phyloP scores from a whole-genome alignment of 1,139 yeast genomes.

The Diutina sp. region DNA sequence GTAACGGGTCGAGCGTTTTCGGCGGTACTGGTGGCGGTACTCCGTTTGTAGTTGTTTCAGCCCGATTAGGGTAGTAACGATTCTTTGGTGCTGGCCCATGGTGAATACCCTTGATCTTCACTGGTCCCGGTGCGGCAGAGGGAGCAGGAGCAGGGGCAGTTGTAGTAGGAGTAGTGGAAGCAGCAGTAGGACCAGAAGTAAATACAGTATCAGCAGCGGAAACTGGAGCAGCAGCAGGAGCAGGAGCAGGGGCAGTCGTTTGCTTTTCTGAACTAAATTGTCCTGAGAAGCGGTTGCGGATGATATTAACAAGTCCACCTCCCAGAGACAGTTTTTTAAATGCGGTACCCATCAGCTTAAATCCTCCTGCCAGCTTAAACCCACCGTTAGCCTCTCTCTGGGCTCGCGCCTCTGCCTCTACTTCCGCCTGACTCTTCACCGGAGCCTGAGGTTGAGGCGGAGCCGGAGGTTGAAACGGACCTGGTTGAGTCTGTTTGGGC shows the following conservation, averaged over 20 bases:
- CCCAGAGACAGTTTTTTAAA: not conserved
- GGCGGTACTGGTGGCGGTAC: not conserved
- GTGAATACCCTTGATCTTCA: not conserved
- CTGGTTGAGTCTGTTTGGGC: not conserved
- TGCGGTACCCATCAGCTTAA: not conserved
- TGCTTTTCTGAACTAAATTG: no score
- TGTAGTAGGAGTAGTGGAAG: no score
- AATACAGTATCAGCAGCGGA: no score
- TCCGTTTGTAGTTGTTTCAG: not conserved
- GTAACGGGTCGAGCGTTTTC: not conserved
- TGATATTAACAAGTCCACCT: not conserved
- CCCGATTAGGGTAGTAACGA: not conserved
- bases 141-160: no score
- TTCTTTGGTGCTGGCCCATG: not conserved
- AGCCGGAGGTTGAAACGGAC: no score
- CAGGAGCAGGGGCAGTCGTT: no score
- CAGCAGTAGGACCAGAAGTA: no score
- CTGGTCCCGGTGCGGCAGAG: not conserved
- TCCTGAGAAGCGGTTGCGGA: not conserved
- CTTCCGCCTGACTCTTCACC: not conserved
- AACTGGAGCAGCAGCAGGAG: no score
- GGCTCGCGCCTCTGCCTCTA: not conserved
- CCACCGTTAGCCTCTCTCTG: not conserved
- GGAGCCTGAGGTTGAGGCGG: not conserved
- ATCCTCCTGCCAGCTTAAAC: not conserved